Base-by-base conservation (phyloP, 768 basidiomycete species). In the Stropharia rugosoannulata region DNA sequence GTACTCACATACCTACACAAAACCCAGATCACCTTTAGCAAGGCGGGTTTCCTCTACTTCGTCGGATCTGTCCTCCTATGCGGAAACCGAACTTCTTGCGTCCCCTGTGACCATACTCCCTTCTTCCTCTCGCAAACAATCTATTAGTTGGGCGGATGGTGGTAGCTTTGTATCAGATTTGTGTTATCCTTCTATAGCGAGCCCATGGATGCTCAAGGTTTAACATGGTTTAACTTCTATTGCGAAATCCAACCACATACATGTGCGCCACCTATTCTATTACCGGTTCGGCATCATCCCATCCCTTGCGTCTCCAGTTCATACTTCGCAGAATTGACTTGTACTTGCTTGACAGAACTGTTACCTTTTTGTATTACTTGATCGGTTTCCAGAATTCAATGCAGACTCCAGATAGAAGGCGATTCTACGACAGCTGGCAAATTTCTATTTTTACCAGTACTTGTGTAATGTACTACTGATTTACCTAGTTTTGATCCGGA, bases 1-100 rank as follows among this genome's bases (percentile, higher is more conserved):
- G 10, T 59, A 60, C 47, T 56, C 59, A 11, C 44, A 48, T 11
- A 37, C 50, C 2, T 52, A 15, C 16, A 44, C 37, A 32, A 39
- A 50, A 45, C 12, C 44, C 37, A 40, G 32, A 29, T 51, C 58
- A 9, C 54, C 45, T 13, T 27, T 50, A 13, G 19, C 10, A 15
- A 22, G 46, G 12, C 49, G 58, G 15, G 32, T 11, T 12, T 22
- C 19, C 42, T 22, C 35, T 11, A 19, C 48, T 15, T 36, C 53
- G 3, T 32, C 15, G 25, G 50, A 51, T 51, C 51, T 44, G 29
- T 4, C 43, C 18, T 40, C 41, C 37, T 44, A 11, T 19, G 29
- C 51, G 7, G 51, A 52, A 43, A 35, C n/a, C 16, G 51, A 44
- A 18, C 51, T 52, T 18, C 25, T 52, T 5, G 51, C 51, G 4